These are phyloP conservation scores for Conticribra guillardii DNA, from an alignment of 108 stramenopile species.

Conservation along the genomic window DNA sequence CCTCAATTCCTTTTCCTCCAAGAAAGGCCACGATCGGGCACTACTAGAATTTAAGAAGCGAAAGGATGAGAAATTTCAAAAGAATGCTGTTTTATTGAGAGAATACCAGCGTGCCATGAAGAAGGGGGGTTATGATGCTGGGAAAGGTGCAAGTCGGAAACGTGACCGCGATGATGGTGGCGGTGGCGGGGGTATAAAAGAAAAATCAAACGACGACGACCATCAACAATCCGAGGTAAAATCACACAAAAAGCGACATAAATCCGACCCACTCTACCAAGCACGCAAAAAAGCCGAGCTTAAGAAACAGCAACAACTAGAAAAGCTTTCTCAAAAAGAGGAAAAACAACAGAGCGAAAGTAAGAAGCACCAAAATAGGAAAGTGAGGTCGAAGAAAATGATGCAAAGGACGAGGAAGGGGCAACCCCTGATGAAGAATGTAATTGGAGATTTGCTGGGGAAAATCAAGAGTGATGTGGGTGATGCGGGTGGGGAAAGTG, in stretches of 20 bases:
- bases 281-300: conserved; percentile 52
- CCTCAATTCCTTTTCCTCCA: conserved; percentile 47
- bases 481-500: not conserved
- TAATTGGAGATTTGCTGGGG: conserved; percentile 69
- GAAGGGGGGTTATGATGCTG: conserved; percentile 71
- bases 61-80: conserved; percentile 59
- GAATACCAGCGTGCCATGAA: conserved; percentile 74
- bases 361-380: conserved; percentile 52
- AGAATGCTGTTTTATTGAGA: conserved; percentile 65
- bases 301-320: conserved; percentile 27
- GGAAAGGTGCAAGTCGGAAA: conserved; percentile 71
- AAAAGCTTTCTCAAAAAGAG: conserved; percentile 30
- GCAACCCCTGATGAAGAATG: conserved; percentile 84
- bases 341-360: conserved; percentile 44
- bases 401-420: conserved; percentile 64
- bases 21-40: conserved; percentile 68
- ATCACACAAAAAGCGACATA: conserved; percentile 34
- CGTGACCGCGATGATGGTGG: conserved; percentile 28
- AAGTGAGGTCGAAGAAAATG: conserved; percentile 53
- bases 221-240: not conserved
- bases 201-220: not conserved
- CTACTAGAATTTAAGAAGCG: conserved; percentile 66
- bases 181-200: not conserved
- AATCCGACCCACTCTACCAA: conserved; percentile 53
- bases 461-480: conserved; percentile 57